A percentile compares a stretch with the other conserved stretches of the same genome.
phyloP scores from a whole-genome alignment of 257 asterid species.

The Solanum chilense region DNA sequence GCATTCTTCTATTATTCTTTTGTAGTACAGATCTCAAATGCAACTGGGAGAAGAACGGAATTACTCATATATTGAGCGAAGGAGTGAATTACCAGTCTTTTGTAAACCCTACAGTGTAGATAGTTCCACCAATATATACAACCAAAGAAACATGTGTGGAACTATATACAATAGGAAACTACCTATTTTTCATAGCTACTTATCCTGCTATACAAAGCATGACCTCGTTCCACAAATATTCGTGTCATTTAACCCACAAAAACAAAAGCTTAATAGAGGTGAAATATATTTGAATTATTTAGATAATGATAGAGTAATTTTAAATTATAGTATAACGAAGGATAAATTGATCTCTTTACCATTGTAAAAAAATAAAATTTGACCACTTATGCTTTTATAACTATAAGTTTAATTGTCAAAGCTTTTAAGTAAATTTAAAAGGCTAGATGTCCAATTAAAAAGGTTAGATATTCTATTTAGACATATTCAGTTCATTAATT shows the following conservation, averaged over 20 bases:
- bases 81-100: neutral
- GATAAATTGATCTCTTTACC: neutral
- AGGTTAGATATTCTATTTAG: neutral
- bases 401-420: neutral
- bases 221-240: neutral
- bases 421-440: neutral
- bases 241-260: neutral
- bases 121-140: neutral
- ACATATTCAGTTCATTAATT: neutral
- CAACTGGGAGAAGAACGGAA: neutral
- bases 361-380: no score
- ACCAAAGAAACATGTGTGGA: neutral
- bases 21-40: neutral
- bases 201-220: neutral
- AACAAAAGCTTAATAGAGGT: neutral
- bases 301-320: neutral
- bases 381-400: no score
- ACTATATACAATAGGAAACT: neutral
- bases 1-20: neutral
- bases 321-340: neutral
- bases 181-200: neutral
- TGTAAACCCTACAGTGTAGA: neutral
- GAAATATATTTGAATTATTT: neutral
- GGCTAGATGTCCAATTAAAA: neutral
- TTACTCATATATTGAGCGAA: neutral